Conservation (phyloP, 2,329 filamentous ascomycete species). For the Curvularia lunata region DNA sequence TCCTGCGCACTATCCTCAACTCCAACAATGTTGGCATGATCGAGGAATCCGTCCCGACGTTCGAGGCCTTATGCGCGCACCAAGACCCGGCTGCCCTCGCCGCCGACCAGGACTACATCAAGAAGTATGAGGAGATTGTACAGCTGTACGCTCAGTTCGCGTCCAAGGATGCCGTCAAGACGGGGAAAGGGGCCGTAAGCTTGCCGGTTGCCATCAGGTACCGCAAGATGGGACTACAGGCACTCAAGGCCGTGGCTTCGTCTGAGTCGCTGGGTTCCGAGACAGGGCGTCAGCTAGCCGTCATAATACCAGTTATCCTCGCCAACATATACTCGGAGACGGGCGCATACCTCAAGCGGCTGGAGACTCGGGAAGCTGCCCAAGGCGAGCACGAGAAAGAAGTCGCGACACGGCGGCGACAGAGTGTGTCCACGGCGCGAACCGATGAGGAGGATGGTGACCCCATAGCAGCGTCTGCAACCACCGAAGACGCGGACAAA, state of each 20-base stretch:
- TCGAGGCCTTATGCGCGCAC: constrained; percentile 85
- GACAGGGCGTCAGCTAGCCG: constrained; percentile 75
- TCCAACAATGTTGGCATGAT: constrained; percentile 92
- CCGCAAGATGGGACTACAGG: constrained; percentile 63
- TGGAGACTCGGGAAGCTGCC: constrained; percentile 70
- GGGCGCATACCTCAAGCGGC: constrained; percentile 69
- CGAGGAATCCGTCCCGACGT: constrained; percentile 85
- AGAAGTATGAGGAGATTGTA: constrained; percentile 82
- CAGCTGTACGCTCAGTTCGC: constrained; percentile 80
- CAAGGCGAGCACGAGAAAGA: constrained; percentile 74
- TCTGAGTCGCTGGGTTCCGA: constrained; percentile 80
- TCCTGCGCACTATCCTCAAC: constrained; percentile 80
- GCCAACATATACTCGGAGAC: constrained; percentile 83
- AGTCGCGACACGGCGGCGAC: constrained; percentile 68
- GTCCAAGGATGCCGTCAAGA: constrained; percentile 62
- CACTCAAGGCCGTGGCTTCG: constrained; percentile 77
- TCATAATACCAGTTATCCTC: constrained; percentile 83
- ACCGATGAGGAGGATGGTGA: constrained; percentile 73
- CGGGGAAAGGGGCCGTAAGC: constrained; percentile 59
- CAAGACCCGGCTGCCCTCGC: constrained; percentile 86
- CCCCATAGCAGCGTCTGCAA: constrained; percentile 72
- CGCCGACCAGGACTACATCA: constrained; percentile 82
- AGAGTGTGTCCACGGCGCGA: constrained; percentile 79
- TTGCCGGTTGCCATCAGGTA: constrained; percentile 75
- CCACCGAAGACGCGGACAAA: constrained; percentile 85